Conservation (phyloP, 169 alveolate genomes). For the Ichthyophthirius multifiliis region DNA sequence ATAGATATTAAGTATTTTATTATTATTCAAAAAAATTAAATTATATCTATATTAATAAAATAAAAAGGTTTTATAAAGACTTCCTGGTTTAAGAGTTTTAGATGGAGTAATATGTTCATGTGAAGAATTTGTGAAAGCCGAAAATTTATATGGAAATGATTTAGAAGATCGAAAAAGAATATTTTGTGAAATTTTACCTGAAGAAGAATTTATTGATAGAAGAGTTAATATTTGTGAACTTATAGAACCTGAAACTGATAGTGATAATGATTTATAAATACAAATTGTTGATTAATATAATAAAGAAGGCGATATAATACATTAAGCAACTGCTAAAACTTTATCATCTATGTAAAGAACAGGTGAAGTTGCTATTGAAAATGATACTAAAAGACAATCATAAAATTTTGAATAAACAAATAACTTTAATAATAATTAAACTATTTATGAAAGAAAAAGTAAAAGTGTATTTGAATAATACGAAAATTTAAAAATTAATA, state of each 20-base stretch:
- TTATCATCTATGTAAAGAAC: not conserved
- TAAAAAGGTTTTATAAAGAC: slow-evolving; percentile 49
- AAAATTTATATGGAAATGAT: slow-evolving; percentile 79
- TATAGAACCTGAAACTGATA: slow-evolving; percentile 79
- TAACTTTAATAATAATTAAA: not conserved
- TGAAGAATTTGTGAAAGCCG: slow-evolving; percentile 83
- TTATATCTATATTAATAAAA: not conserved
- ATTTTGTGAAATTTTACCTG: slow-evolving; percentile 66
- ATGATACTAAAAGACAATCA: not conserved
- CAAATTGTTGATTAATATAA: slow-evolving; percentile 55
- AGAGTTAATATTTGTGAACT: slow-evolving; percentile 71
- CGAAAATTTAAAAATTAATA: not conserved
- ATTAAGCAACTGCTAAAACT: not conserved
- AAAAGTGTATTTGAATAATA: not conserved
- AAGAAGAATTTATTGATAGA: slow-evolving; percentile 81
- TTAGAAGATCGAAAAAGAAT: slow-evolving; percentile 71
- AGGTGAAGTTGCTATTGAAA: not conserved
- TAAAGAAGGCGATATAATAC: slow-evolving; percentile 38
- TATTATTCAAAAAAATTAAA: slow-evolving; percentile 1
- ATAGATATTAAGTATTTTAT: slow-evolving; percentile 42
- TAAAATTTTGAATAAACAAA: not conserved
- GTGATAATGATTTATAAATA: slow-evolving; percentile 66
- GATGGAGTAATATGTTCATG: slow-evolving; percentile 70
- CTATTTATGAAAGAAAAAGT: not conserved
- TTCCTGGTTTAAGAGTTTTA: slow-evolving; percentile 73